Base-by-base conservation (phyloP, 306 rosid genomes). In the Rosa persica region DNA sequence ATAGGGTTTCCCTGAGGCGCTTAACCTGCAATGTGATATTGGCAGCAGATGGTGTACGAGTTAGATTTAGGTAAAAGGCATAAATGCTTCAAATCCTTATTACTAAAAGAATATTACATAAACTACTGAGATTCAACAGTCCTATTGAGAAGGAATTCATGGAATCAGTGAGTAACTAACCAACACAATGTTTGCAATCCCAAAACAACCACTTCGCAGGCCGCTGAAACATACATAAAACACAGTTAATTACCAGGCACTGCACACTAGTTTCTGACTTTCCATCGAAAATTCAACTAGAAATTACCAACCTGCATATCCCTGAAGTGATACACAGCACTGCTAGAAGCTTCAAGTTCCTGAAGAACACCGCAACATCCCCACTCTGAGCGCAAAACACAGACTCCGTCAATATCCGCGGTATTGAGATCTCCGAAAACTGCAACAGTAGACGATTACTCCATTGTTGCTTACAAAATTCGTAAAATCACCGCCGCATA, bases 371-470 rank as follows among this genome's bases (percentile, higher is more conserved):
- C 61, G 8, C 12, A 30, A 76, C 54, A 77, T 93, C 85, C 16
- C 96, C 90, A 47, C 86, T 83, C 78, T 87, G 91, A 19, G 98
- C 98, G 74, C 90, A 83, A 83, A 93, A 93, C 62, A 93, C 87
- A 39, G 94, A 85, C 8, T 90, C 93, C 7, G 96, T 78, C 82
- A 91, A 68, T 76, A 85, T 81, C 55, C 89, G 81, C 5, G 98
- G 98, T 48, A 93, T 91, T 68, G 94, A 81, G 70, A 93, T 88
- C 81, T 93, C 96, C 12, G 96, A 89, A 77, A 93, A 64, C 97
- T 90, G 87, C 83, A 88, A 27, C 68, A 57, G n/a, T 27, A 57
- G 12, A 55, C 25, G 4, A 22, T 19, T 55, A 55, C 27, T 55
- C 27, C 62, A 55, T 20, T 55, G 7, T 55, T 20, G 72, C 96